These are phyloP conservation scores for Cruciata laevipes DNA, from an alignment of 257 asterid genomes.

Conservation along the genomic window DNA sequence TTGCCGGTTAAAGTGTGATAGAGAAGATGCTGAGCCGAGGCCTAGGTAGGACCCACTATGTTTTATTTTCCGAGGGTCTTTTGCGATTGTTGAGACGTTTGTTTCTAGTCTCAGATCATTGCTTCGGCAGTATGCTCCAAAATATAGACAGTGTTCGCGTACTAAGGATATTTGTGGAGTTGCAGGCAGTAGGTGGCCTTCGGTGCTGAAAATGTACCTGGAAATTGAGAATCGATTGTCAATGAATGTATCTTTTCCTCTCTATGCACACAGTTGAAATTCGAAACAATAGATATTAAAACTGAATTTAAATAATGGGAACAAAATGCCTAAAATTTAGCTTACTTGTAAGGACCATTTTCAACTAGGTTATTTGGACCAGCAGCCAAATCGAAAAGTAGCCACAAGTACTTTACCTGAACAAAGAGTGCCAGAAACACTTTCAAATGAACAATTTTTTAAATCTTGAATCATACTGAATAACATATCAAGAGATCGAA, in stretches of 20 bases:
- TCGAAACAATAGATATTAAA: background rate
- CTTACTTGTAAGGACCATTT: slow-evolving; percentile 93
- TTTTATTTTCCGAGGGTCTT: slow-evolving; percentile 39
- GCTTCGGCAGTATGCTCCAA: slow-evolving; percentile 83
- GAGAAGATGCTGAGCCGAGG: slow-evolving; percentile 25
- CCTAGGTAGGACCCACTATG: slow-evolving; percentile 29
- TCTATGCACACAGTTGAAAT: background rate
- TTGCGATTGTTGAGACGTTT: slow-evolving; percentile 28
- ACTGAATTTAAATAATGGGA: background rate
- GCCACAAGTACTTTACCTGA: slow-evolving; percentile 95
- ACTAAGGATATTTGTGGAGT: slow-evolving; percentile 84
- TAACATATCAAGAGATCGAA: background rate
- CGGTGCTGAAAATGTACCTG: slow-evolving; percentile 96
- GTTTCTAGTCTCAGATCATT: slow-evolving; percentile 34
- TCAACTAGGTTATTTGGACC: slow-evolving; percentile 97
- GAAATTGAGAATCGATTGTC: background rate
- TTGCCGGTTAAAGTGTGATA: slow-evolving; percentile 31
- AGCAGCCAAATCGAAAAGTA: slow-evolving; percentile 95
- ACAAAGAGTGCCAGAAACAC: background rate
- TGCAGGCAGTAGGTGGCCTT: slow-evolving; percentile 91
- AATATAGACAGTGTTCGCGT: slow-evolving; percentile 69
- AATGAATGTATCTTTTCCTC: background rate
- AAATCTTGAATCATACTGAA: background rate
- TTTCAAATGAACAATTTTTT: too few species aligned
- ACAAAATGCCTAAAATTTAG: background rate